These are phyloP conservation scores for Lycium ferocissimum DNA, from an alignment of 257 asterid species.

Conservation along the genomic window DNA sequence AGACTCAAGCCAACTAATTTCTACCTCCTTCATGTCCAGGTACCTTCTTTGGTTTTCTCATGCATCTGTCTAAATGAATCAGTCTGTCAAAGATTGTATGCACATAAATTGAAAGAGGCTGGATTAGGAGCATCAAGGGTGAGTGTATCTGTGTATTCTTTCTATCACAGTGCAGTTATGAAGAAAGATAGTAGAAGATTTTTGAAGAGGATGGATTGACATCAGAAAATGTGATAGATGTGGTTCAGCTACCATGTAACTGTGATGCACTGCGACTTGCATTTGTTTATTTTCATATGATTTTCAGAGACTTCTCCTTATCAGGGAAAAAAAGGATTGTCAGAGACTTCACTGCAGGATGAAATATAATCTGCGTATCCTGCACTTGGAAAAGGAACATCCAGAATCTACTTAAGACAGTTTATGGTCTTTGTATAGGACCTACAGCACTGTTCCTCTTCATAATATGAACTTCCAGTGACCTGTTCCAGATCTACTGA, in stretches of 20 bases:
- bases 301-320: neutral
- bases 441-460: neutral
- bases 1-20: neutral
- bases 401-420: neutral
- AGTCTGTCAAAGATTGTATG: neutral
- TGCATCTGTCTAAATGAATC: too few relatives aligned
- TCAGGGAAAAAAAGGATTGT: neutral
- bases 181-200: neutral
- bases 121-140: neutral
- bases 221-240: neutral
- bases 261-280: neutral
- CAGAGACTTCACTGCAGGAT: neutral
- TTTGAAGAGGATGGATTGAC: neutral
- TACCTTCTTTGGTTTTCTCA: too few relatives aligned
- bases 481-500: too few relatives aligned
- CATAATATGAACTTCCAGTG: neutral
- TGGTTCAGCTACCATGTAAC: neutral
- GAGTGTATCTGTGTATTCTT: too few relatives aligned
- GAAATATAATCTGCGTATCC: too few relatives aligned
- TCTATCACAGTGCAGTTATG: neutral
- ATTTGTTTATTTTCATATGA: neutral
- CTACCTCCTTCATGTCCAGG: neutral
- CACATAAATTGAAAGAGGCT: neutral
- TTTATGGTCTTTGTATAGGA: neutral
- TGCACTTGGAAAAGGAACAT: neutral